Conservation (phyloP, 768 basidiomycete species). For the Boletus subcaerulescens region DNA sequence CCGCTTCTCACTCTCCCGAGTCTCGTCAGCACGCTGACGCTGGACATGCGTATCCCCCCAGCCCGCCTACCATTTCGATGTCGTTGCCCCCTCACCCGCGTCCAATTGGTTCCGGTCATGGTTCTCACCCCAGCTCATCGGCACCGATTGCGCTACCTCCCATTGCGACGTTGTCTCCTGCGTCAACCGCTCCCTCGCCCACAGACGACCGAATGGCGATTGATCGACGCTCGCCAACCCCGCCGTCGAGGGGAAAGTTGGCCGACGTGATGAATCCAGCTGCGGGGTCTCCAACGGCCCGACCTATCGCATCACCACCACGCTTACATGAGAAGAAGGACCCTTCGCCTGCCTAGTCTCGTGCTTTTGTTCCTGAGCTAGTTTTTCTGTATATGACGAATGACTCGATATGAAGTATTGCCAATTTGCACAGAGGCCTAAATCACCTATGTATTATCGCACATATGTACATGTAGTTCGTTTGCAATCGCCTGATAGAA, state of each 20-base stretch:
- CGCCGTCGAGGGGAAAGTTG: conserved; percentile 52
- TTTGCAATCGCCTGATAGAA: conserved; percentile 18
- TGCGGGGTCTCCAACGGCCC: conserved; percentile 50
- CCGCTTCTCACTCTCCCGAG: conserved; percentile 67
- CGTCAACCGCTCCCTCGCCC: conserved; percentile 56
- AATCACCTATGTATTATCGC: conserved; percentile 27
- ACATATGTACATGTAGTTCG: conserved; percentile 29
- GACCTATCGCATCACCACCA: conserved; percentile 55
- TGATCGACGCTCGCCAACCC: conserved; percentile 44
- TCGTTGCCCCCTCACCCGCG: conserved; percentile 73
- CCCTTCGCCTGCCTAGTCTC: conserved; percentile 21
- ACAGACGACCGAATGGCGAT: conserved; percentile 36
- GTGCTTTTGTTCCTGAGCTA: conserved; percentile 9
- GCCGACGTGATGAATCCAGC: conserved; percentile 48
- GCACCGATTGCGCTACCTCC: conserved; percentile 59
- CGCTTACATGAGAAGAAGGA: conserved; percentile 37
- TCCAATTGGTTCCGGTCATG: conserved; percentile 57
- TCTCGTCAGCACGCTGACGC: conserved; percentile 43
- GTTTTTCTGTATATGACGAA: conserved; percentile 15
- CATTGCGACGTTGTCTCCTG: conserved; percentile 64
- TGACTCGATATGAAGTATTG: conserved; percentile 21
- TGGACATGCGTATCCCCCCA: conserved; percentile 40
- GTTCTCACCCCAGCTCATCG: conserved; percentile 36
- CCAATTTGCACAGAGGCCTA: conserved; percentile 14
- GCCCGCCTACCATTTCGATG: conserved; percentile 52